Percentiles rank a stretch among this genome's conserved stretches.
Evolutionary conservation across 192 early-diverging fungal species (phyloP).

Genomic region (Geranomyces variabilis): DNA sequence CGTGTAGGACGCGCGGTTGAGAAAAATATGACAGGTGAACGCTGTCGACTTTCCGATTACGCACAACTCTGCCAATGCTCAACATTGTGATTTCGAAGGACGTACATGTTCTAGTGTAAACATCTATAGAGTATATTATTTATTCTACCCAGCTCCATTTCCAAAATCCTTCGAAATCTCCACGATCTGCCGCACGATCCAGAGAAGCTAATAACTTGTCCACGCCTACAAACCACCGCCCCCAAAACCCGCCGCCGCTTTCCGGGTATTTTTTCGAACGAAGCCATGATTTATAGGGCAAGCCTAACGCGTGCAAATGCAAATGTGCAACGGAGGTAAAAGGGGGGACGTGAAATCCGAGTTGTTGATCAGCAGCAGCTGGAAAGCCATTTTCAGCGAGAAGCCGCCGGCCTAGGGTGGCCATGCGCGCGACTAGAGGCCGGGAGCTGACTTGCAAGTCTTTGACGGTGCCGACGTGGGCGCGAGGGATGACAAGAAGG

Average conservation of each 20-base stretch:
- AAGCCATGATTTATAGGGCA: conserved; percentile 51
- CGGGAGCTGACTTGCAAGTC: neutral
- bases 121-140: too few species aligned
- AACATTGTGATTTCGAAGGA: too few species aligned
- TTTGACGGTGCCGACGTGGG: conserved; percentile 36
- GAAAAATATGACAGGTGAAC: too few species aligned
- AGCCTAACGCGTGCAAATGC: conserved; percentile 67
- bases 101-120: too few species aligned
- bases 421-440: conserved; percentile 17
- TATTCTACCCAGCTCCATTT: too few species aligned
- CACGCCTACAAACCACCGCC: neutral
- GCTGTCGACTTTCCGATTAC: too few species aligned
- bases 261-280: conserved; percentile 42
- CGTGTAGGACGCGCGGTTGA: too few species aligned
- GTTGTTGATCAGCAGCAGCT: neutral
- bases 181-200: too few species aligned
- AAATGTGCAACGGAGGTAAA: conserved; percentile 71
- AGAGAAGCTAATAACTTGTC: too few species aligned
- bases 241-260: conserved; percentile 41
- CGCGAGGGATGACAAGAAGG: conserved; percentile 43
- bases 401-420: conserved; percentile 10
- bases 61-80: too few species aligned
- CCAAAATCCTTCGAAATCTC: too few species aligned
- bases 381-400: conserved; percentile 12
- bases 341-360: conserved; percentile 76